Evolutionary conservation across 1,284 basidiomycete species (phyloP).

Genomic region (Leccinum solheimii): DNA sequence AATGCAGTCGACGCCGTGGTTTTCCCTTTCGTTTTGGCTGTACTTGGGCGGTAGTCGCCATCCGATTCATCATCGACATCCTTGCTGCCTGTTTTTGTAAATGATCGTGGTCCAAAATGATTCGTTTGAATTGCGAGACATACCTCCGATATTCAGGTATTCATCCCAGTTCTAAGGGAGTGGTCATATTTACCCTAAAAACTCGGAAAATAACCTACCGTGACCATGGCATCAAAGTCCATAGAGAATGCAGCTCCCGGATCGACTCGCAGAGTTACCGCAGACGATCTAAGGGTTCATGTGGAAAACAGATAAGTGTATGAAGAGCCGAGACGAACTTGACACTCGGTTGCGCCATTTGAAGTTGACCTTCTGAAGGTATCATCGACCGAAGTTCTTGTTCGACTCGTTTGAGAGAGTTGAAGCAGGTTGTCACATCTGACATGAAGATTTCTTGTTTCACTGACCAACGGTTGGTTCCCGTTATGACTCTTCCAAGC

Average conservation of each 20-base stretch:
- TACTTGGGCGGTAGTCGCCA: conserved; percentile 50
- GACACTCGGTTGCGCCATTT: conserved; percentile 67
- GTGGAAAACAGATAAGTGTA: background rate
- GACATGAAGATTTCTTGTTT: conserved; percentile 80
- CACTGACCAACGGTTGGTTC: conserved; percentile 44
- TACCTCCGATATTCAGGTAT: conserved; percentile 46
- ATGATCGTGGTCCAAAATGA: background rate
- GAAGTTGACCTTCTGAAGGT: conserved; percentile 49
- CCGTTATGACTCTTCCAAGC: background rate
- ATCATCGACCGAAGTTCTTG: conserved; percentile 55
- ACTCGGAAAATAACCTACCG: conserved; percentile 44
- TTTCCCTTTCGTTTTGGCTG: conserved; percentile 38
- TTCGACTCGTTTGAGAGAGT: conserved; percentile 71
- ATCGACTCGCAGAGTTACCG: conserved; percentile 59
- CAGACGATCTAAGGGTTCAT: conserved; percentile 47
- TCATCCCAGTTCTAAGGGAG: conserved; percentile 64
- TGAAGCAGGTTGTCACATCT: conserved; percentile 77
- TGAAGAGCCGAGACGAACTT: conserved; percentile 43
- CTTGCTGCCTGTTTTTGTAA: conserved; percentile 10
- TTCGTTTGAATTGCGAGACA: background rate
- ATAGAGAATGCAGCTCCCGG: conserved; percentile 52
- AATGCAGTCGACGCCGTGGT: conserved; percentile 26
- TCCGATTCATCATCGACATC: conserved; percentile 39
- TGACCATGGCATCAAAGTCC: conserved; percentile 67
- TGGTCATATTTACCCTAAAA: background rate